Conservation (phyloP, 2,329 filamentous ascomycete species). For the Aspergillus sp. region DNA sequence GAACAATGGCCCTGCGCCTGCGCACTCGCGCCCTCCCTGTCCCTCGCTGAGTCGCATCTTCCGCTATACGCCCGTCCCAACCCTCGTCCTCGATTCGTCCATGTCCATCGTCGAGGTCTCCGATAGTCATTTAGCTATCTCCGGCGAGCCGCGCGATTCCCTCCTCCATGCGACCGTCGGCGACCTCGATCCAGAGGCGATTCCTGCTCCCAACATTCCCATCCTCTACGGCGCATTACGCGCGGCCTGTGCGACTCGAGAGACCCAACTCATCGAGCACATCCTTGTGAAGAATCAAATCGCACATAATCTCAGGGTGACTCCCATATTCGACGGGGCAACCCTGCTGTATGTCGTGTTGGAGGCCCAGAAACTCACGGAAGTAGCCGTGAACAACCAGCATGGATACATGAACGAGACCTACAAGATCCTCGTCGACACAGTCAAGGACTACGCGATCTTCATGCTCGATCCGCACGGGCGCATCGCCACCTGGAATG, state of each 20-base stretch:
- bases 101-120: constrained; percentile 45
- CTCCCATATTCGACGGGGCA: constrained; percentile 44
- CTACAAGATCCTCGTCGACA: constrained; percentile 62
- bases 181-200: constrained; percentile 35
- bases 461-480: constrained; percentile 60
- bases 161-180: constrained; percentile 40
- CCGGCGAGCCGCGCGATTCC: constrained; percentile 31
- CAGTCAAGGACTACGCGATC: constrained; percentile 63
- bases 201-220: constrained; percentile 37
- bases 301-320: constrained; percentile 35
- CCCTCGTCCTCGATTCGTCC: constrained; percentile 38
- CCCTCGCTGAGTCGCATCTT: constrained; percentile 24
- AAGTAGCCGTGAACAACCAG: constrained; percentile 35
- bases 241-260: constrained; percentile 34
- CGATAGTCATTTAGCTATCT: constrained; percentile 41
- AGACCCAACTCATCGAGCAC: constrained; percentile 36
- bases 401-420: constrained; percentile 53
- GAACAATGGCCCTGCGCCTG: too few relatives aligned
- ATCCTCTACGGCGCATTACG: constrained; percentile 38
- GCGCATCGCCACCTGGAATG: constrained; percentile 60
- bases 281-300: constrained; percentile 18
- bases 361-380: constrained; percentile 41
- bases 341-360: constrained; percentile 44
- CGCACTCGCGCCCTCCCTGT: not conserved
- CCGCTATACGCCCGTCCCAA: constrained; percentile 36